Conservation (phyloP, 306 rosid genomes). For the Vigna radiata region DNA sequence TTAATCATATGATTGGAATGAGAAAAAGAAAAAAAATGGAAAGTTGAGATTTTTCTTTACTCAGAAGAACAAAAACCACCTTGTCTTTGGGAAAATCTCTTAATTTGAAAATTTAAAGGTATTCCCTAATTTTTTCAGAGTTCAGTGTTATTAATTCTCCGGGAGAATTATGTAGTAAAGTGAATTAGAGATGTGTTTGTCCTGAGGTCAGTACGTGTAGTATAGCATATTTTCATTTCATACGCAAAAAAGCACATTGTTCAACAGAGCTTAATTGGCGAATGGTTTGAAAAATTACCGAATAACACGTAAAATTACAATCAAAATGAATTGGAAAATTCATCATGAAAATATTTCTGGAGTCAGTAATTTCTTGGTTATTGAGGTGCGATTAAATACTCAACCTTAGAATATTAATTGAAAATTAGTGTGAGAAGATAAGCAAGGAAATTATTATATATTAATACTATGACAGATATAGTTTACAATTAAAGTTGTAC, state of each 20-base stretch:
- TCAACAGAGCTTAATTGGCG: neutral
- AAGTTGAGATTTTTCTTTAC: neutral
- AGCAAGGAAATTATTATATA: neutral
- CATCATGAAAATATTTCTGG: conserved; percentile 10
- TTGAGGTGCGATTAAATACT: neutral
- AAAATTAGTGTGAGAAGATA: neutral
- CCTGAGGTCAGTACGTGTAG: neutral
- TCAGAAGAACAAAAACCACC: neutral
- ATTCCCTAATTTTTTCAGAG: neutral
- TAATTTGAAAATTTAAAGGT: neutral
- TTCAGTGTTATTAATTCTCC: neutral
- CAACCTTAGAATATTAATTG: neutral
- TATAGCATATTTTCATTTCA: conserved; percentile 11
- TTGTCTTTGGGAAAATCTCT: neutral
- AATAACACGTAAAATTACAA: neutral
- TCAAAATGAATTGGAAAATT: neutral
- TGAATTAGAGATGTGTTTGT: neutral
- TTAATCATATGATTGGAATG: neutral
- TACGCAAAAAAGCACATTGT: conserved; percentile 34
- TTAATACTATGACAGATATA: neutral
- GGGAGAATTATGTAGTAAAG: neutral
- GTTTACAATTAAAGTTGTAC: neutral
- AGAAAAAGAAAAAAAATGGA: neutral
- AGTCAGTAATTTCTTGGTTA: neutral
- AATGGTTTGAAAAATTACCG: neutral